Percentiles rank a stretch among this genome's conserved stretches.
These are phyloP conservation scores for Sambucus nigra DNA, from an alignment of 129 eudicot species.

Conservation along the genomic window DNA sequence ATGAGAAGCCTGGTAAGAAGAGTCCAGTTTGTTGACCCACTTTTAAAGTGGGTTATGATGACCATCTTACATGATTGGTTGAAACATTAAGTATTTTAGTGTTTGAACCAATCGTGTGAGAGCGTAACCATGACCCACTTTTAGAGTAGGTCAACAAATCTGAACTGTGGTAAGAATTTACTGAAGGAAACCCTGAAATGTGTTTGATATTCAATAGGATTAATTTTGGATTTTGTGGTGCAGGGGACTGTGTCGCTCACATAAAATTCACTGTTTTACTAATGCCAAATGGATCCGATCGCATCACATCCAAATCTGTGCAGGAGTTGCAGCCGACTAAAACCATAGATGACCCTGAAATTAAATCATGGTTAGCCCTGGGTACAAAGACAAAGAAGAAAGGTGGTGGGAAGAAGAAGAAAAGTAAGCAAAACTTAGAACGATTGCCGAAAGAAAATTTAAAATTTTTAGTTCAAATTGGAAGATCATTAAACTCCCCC, in stretches of 20 bases:
- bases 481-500: not conserved
- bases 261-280: conserved; percentile 85
- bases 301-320: conserved; percentile 68
- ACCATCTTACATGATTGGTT: no score
- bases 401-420: conserved; percentile 98
- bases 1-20: conserved; percentile 71
- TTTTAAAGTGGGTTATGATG: no score
- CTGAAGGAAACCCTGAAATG: not conserved
- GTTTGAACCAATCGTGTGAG: not conserved
- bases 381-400: conserved; percentile 82
- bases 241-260: conserved; percentile 93
- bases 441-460: not conserved
- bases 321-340: conserved; percentile 92
- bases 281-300: conserved; percentile 98
- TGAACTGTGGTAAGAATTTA: no score
- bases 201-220: no score
- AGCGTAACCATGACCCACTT: not conserved
- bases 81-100: no score
- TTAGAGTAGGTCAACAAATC: no score
- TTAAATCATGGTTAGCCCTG: conserved; percentile 86
- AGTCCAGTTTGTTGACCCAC: no score
- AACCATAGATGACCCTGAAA: conserved; percentile 74
- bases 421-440: conserved; percentile 36
- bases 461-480: not conserved
- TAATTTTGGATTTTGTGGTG: not conserved